A percentile compares a stretch with the other conserved stretches of the same genome.
Evolutionary conservation across 805 yeast genomes (phyloP).

Genomic region (Cyberlindnera bimundalis): DNA sequence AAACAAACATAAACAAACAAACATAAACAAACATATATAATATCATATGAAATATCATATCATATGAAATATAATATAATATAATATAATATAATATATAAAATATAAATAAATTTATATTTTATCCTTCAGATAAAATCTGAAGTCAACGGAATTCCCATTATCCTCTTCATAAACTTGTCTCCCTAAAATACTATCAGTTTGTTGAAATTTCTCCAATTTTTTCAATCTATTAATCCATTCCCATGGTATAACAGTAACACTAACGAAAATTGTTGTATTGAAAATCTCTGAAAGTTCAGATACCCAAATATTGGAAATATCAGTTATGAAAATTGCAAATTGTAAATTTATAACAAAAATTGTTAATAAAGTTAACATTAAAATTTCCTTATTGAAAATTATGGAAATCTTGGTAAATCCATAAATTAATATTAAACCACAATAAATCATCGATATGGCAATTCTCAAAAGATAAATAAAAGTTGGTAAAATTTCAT

Average conservation of each 20-base stretch:
- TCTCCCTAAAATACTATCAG: slow-evolving; percentile 72
- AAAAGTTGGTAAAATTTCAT: slow-evolving; percentile 60
- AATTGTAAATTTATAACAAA: slow-evolving; percentile 58
- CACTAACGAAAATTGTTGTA: slow-evolving; percentile 64
- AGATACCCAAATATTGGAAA: slow-evolving; percentile 70
- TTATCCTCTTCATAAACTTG: slow-evolving; percentile 68
- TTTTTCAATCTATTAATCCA: slow-evolving; percentile 69
- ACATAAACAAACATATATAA: too few species aligned
- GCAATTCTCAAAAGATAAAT: slow-evolving; percentile 72
- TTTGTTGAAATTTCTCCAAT: slow-evolving; percentile 56
- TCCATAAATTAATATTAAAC: slow-evolving; percentile 51
- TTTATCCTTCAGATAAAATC: too few species aligned
- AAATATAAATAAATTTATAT: too few species aligned
- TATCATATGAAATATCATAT: too few species aligned
- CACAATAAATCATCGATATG: slow-evolving; percentile 63
- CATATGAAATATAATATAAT: too few species aligned
- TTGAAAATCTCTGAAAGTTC: slow-evolving; percentile 72
- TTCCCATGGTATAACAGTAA: slow-evolving; percentile 80
- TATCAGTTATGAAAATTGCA: slow-evolving; percentile 72
- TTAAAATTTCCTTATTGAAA: slow-evolving; percentile 45
- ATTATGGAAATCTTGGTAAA: slow-evolving; percentile 50
- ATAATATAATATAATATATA: too few species aligned
- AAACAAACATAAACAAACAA: too few species aligned
- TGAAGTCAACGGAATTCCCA: too few species aligned
- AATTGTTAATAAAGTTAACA: slow-evolving; percentile 54